These are phyloP conservation scores for Neurospora intermedia DNA, from an alignment of 495 filamentous ascomycete species.

Conservation along the genomic window DNA sequence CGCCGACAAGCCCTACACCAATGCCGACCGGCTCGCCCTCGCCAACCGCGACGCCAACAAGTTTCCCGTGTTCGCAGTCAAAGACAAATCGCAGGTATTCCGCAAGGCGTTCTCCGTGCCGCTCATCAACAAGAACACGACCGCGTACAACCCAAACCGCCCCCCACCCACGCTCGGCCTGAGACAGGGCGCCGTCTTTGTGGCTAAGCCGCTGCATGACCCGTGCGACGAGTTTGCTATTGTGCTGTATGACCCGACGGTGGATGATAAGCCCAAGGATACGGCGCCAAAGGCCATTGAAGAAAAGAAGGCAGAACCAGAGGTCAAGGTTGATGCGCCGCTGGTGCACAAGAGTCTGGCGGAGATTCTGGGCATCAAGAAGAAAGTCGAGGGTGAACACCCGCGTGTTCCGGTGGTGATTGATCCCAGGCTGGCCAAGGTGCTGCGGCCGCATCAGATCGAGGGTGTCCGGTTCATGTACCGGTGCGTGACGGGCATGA, in stretches of 20 bases:
- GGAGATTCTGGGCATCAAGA: slow-evolving; percentile 92
- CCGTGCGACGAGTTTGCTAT: slow-evolving; percentile 94
- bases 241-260: slow-evolving; percentile 87
- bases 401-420: slow-evolving; percentile 95
- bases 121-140: slow-evolving; percentile 66
- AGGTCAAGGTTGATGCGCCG: slow-evolving; percentile 61
- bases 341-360: slow-evolving; percentile 87
- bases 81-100: slow-evolving; percentile 77
- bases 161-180: slow-evolving; percentile 81
- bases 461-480: slow-evolving; percentile 99
- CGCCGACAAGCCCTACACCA: slow-evolving; percentile 73
- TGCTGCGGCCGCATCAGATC: slow-evolving; percentile 91
- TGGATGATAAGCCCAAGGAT: slow-evolving; percentile 68
- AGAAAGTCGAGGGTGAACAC: slow-evolving; percentile 65
- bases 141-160: slow-evolving; percentile 62
- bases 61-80: slow-evolving; percentile 81
- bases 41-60: slow-evolving; percentile 81
- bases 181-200: slow-evolving; percentile 70
- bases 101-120: slow-evolving; percentile 77
- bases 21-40: slow-evolving; percentile 76
- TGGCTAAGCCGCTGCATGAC: slow-evolving; percentile 87
- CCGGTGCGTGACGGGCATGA: slow-evolving; percentile 80
- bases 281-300: slow-evolving; percentile 34
- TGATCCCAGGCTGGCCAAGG: slow-evolving; percentile 82
- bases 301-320: slow-evolving; percentile 30